Evolutionary conservation across 345 rosid genomes (phyloP).

Genomic region (Camelina neglecta): DNA sequence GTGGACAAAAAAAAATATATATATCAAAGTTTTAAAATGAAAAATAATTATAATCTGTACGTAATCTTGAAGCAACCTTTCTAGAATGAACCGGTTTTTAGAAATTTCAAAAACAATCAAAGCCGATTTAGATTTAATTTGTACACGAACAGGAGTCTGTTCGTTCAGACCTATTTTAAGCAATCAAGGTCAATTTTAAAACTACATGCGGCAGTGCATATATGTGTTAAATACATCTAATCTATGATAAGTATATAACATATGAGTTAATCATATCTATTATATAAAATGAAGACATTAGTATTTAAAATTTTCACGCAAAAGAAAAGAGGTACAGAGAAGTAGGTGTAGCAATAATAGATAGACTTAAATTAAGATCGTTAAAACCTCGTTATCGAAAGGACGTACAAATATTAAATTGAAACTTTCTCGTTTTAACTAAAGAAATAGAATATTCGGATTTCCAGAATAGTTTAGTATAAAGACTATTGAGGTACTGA

Average conservation of each 20-base stretch:
- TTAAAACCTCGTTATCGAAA: slow-evolving; percentile 48
- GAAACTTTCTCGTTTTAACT: slow-evolving; percentile 1
- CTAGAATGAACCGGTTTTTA: background rate
- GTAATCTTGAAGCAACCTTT: background rate
- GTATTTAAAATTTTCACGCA: slow-evolving; percentile 31
- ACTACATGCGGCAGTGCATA: background rate
- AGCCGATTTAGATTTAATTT: background rate
- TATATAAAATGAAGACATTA: background rate
- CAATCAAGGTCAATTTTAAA: background rate
- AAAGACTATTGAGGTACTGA: slow-evolving; percentile 12
- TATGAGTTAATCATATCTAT: background rate
- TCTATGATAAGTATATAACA: background rate
- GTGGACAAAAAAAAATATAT: too few relatives aligned
- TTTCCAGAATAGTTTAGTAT: slow-evolving; percentile 14
- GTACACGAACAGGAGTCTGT: background rate
- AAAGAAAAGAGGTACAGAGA: slow-evolving; percentile 16
- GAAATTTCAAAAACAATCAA: background rate
- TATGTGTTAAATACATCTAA: background rate
- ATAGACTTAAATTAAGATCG: slow-evolving; percentile 25
- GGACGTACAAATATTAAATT: slow-evolving; percentile 34
- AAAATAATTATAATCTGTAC: background rate
- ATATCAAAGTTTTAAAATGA: background rate
- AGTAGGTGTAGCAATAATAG: slow-evolving; percentile 19
- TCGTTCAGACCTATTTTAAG: background rate
- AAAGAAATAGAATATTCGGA: slow-evolving; percentile 19